These are phyloP conservation scores for Penicillium occitanis DNA, from an alignment of 2,329 filamentous ascomycete genomes.

Conservation along the genomic window DNA sequence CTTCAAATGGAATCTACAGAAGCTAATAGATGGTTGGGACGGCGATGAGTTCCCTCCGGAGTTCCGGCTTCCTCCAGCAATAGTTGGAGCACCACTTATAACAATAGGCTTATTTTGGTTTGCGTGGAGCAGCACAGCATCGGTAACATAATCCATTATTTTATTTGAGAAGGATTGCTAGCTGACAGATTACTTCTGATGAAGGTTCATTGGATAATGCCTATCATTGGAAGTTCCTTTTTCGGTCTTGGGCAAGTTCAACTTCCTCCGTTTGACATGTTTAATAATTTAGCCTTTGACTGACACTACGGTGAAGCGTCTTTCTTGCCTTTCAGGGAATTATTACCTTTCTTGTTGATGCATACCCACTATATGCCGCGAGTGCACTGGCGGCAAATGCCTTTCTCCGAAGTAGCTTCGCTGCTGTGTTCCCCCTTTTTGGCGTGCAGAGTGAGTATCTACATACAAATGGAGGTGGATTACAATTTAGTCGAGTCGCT, in stretches of 20 bases:
- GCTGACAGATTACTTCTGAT: neutral
- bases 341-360: conserved; percentile 80
- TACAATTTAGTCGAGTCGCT: neutral
- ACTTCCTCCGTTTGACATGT: too few relatives aligned
- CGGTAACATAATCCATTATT: neutral
- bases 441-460: neutral
- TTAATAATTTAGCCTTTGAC: neutral
- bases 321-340: conserved; percentile 78
- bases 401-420: conserved; percentile 74
- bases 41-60: conserved; percentile 30
- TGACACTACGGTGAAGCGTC: neutral
- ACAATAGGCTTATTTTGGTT: conserved; percentile 84
- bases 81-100: conserved; percentile 70
- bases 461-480: neutral
- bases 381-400: conserved; percentile 78
- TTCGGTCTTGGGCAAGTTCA: conserved; percentile 63
- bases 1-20: conserved; percentile 32
- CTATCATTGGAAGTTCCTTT: conserved; percentile 68
- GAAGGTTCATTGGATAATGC: conserved; percentile 29
- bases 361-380: conserved; percentile 49
- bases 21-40: neutral
- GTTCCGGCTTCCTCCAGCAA: conserved; percentile 52
- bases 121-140: conserved; percentile 60
- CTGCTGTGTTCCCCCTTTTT: conserved; percentile 74
- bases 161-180: neutral